Conservation (phyloP, 768 basidiomycete genomes). For the Ramaria sp. region DNA sequence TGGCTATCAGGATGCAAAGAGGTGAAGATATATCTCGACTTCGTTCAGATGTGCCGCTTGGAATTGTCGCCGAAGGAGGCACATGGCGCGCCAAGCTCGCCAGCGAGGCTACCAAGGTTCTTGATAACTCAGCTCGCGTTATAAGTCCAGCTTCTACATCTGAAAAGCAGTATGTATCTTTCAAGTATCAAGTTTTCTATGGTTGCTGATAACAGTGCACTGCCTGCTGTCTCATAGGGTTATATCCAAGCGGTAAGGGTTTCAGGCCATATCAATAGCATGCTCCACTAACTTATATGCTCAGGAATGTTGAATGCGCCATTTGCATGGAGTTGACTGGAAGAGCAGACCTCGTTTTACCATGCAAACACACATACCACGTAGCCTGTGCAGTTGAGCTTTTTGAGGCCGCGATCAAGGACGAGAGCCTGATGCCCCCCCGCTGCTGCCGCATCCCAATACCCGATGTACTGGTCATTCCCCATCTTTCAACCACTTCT, state of each 20-base stretch:
- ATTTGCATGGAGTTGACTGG: slow-evolving; percentile 30
- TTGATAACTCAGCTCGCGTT: no score
- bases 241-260: no score
- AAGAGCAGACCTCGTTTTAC: slow-evolving; percentile 22
- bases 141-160: no score
- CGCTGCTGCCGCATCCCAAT: slow-evolving; percentile 36
- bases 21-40: background rate
- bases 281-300: background rate
- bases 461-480: slow-evolving; percentile 17
- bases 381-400: slow-evolving; percentile 30
- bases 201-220: no score
- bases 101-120: no score
- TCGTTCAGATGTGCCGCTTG: background rate
- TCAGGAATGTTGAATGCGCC: slow-evolving; percentile 18
- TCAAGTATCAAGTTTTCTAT: no score
- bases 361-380: slow-evolving; percentile 40
- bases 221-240: no score
- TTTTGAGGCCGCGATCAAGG: slow-evolving; percentile 29
- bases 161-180: no score
- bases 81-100: no score
- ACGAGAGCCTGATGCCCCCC: slow-evolving; percentile 42
- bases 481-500: slow-evolving; percentile 20
- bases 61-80: background rate
- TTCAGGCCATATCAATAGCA: no score
- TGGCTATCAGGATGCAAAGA: slow-evolving; percentile 25